These are phyloP conservation scores for Trichosanthes truncata DNA, from an alignment of 306 rosid genomes.

Conservation along the genomic window DNA sequence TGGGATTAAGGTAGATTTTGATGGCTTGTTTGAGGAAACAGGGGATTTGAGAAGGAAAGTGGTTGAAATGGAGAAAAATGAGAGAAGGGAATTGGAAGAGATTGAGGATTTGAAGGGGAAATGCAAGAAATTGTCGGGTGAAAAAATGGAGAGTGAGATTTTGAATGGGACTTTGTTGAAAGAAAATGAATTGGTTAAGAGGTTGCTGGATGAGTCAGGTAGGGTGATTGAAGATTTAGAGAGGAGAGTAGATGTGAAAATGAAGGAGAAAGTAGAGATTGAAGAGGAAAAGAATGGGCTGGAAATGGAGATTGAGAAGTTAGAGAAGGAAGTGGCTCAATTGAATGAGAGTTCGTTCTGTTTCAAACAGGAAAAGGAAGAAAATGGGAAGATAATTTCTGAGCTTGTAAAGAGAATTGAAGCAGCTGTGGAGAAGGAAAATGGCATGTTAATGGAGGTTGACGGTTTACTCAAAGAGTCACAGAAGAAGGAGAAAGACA, in stretches of 20 bases:
- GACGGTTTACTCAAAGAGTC: slow-evolving; percentile 21
- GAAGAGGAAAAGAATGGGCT: slow-evolving; percentile 15
- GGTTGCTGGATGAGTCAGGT: slow-evolving; percentile 18
- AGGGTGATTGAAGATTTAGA: slow-evolving; percentile 23
- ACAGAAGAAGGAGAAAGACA: slow-evolving; percentile 27
- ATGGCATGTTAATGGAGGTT: slow-evolving; percentile 25
- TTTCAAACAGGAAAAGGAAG: slow-evolving; percentile 17
- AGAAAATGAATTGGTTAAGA: slow-evolving; percentile 33
- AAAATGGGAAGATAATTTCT: slow-evolving; percentile 11
- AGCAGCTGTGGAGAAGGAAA: slow-evolving; percentile 21
- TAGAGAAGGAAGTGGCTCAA: slow-evolving; percentile 30
- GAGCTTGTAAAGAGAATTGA: slow-evolving; percentile 27
- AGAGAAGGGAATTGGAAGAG: slow-evolving; percentile 15
- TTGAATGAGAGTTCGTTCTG: slow-evolving; percentile 15
- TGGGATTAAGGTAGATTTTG: slow-evolving; percentile 12
- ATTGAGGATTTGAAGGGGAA: slow-evolving; percentile 19
- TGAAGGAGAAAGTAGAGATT: slow-evolving; percentile 32
- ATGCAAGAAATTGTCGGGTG: slow-evolving; percentile 17
- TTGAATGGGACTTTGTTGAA: slow-evolving; percentile 13
- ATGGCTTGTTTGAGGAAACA: slow-evolving; percentile 13
- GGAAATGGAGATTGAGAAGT: slow-evolving; percentile 11
- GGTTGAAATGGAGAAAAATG: slow-evolving; percentile 22
- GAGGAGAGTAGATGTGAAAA: slow-evolving; percentile 20
- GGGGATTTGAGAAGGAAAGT: slow-evolving; percentile 26
- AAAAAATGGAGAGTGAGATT: slow-evolving; percentile 21